These are phyloP conservation scores for Brasilioporus rufonigricans DNA, from an alignment of 768 basidiomycete species.

Conservation along the genomic window DNA sequence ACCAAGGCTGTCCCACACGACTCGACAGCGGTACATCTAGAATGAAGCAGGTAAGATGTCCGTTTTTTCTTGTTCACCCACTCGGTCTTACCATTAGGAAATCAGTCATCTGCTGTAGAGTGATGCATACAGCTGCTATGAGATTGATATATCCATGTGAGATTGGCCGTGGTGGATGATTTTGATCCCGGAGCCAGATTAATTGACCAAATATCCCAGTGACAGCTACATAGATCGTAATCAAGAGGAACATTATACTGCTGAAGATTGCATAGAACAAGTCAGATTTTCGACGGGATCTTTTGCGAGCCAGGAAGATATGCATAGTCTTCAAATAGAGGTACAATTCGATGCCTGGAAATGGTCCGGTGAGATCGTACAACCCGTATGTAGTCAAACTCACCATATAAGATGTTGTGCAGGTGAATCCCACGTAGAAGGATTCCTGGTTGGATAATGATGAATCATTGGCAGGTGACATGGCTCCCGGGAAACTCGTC, in stretches of 20 bases:
- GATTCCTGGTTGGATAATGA: background rate
- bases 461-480: background rate
- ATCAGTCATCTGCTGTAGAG: background rate
- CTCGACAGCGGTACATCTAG: constrained; percentile 36
- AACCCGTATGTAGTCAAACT: background rate
- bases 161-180: too few species aligned
- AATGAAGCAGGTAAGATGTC: background rate
- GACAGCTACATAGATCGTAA: too few species aligned
- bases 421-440: background rate
- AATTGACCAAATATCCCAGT: too few species aligned
- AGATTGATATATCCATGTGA: background rate
- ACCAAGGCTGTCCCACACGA: constrained; percentile 26
- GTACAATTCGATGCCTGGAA: constrained; percentile 8
- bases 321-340: constrained; percentile 19
- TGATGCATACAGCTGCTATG: background rate
- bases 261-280: too few species aligned
- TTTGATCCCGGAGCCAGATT: too few species aligned
- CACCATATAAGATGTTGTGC: background rate
- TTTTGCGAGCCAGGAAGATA: background rate
- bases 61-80: background rate
- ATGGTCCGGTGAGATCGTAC: background rate
- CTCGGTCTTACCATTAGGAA: background rate
- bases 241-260: background rate
- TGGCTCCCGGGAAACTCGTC: too few species aligned
- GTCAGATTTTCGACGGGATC: background rate